Percentiles rank a stretch among this genome's conserved stretches.
Evolutionary conservation across 2,329 filamentous ascomycete genomes (phyloP).

Genomic region (Colletotrichum acutatum): DNA sequence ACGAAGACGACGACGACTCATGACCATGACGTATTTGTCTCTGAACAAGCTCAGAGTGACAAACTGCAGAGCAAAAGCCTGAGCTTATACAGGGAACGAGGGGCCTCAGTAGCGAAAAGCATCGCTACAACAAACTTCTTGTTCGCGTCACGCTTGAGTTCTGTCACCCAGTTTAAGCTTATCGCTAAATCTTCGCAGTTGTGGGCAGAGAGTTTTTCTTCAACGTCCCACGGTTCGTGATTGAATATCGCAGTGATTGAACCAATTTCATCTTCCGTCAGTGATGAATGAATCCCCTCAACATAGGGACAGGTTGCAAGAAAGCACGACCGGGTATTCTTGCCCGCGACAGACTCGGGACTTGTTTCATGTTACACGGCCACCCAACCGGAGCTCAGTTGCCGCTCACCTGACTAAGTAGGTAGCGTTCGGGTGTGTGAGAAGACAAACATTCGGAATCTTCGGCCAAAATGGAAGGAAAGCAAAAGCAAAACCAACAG

Average conservation of each 20-base stretch:
- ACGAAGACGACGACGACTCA: not conserved
- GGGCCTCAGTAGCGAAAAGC: not conserved
- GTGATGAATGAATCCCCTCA: not conserved
- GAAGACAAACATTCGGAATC: not conserved
- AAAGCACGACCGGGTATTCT: not conserved
- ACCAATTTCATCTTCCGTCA: too few relatives aligned
- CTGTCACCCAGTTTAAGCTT: constrained; percentile 29
- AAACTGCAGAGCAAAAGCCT: not conserved
- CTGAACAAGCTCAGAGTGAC: constrained; percentile 9
- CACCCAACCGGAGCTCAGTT: not conserved
- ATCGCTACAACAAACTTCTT: not conserved
- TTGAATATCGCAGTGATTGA: too few relatives aligned
- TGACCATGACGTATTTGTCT: constrained; percentile 13
- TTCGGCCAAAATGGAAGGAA: not conserved
- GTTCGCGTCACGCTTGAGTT: constrained; percentile 21
- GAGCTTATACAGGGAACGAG: constrained; percentile 9
- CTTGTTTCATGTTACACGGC: not conserved
- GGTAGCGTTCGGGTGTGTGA: not conserved
- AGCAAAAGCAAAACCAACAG: not conserved
- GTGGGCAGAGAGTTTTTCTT: not conserved
- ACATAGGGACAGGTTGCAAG: not conserved
- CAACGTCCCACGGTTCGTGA: not conserved
- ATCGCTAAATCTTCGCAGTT: not conserved
- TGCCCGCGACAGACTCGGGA: not conserved
- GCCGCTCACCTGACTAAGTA: not conserved